These are phyloP conservation scores for Aquilaria agallochum DNA, from an alignment of 441 rosid species.

Conservation along the genomic window DNA sequence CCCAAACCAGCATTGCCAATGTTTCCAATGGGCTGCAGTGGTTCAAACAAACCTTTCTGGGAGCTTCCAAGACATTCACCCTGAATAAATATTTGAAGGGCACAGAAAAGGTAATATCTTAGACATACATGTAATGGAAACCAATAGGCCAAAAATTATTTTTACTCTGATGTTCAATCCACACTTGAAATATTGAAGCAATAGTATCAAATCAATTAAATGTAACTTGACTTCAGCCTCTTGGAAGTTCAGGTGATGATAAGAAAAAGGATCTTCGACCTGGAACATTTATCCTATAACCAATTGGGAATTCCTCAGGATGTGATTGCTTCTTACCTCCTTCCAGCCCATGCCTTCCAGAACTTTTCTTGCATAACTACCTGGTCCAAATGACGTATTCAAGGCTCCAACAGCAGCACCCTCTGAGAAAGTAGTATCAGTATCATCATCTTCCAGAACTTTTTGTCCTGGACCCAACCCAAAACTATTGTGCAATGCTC, in stretches of 20 bases:
- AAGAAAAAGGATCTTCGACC: too few relatives aligned
- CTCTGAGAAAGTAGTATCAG: constrained; percentile 31
- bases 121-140: too few relatives aligned
- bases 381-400: constrained; percentile 66
- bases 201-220: too few relatives aligned
- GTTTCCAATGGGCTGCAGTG: constrained; percentile 67
- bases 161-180: too few relatives aligned
- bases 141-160: too few relatives aligned
- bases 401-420: constrained; percentile 70
- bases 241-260: too few relatives aligned
- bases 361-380: constrained; percentile 79
- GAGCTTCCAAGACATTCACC: constrained; percentile 75
- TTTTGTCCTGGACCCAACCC: constrained; percentile 93
- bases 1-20: constrained; percentile 83
- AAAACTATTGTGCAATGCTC: constrained; percentile 76
- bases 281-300: too few relatives aligned
- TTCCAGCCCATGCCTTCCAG: constrained; percentile 92
- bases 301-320: neutral
- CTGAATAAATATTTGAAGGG: constrained; percentile 31
- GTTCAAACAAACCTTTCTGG: constrained; percentile 66
- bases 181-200: too few relatives aligned
- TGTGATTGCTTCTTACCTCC: constrained; percentile 42
- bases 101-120: too few relatives aligned
- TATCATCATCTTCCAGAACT: constrained; percentile 20
- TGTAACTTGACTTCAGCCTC: too few relatives aligned